Conservation (phyloP, 768 basidiomycete genomes). For the Kwoniella heveanensis region DNA sequence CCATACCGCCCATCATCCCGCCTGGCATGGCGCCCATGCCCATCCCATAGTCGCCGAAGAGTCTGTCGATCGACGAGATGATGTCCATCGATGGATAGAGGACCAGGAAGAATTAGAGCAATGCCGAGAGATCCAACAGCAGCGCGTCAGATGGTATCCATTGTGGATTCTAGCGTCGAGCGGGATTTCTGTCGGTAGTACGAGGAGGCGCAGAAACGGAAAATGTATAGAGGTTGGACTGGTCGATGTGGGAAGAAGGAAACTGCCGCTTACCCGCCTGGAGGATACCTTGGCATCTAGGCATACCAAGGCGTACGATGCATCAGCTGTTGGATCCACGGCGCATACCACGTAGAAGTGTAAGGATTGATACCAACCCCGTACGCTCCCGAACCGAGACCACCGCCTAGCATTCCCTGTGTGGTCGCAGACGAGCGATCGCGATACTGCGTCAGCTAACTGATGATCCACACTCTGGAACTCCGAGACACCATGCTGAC, state of each 20-base stretch:
- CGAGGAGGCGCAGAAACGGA: too few relatives aligned
- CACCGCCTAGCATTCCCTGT: slow-evolving; percentile 51
- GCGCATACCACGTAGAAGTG: slow-evolving; percentile 19
- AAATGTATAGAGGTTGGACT: not conserved
- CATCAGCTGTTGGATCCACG: slow-evolving; percentile 43
- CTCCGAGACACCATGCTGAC: too few relatives aligned
- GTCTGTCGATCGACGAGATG: slow-evolving; percentile 12
- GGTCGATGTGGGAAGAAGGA: not conserved
- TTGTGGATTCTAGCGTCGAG: too few relatives aligned
- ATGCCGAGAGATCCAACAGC: not conserved
- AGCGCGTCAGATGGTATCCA: not conserved
- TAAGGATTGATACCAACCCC: slow-evolving; percentile 42
- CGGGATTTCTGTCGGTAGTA: too few relatives aligned
- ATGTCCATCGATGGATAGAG: not conserved
- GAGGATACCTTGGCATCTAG: slow-evolving; percentile 54
- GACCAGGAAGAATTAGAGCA: too few relatives aligned
- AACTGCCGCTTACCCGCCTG: slow-evolving; percentile 45
- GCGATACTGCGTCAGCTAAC: too few relatives aligned
- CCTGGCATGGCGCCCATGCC: slow-evolving; percentile 50
- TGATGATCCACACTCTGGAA: too few relatives aligned
- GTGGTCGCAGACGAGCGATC: too few relatives aligned
- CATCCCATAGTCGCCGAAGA: slow-evolving; percentile 50
- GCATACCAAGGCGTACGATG: slow-evolving; percentile 45
- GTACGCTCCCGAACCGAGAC: slow-evolving; percentile 49
- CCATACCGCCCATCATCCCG: slow-evolving; percentile 48